Evolutionary conservation across 495 filamentous ascomycete species (phyloP), one percentile per base, ranked within the genome.

Genomic region (Xylaria venustula): DNA sequence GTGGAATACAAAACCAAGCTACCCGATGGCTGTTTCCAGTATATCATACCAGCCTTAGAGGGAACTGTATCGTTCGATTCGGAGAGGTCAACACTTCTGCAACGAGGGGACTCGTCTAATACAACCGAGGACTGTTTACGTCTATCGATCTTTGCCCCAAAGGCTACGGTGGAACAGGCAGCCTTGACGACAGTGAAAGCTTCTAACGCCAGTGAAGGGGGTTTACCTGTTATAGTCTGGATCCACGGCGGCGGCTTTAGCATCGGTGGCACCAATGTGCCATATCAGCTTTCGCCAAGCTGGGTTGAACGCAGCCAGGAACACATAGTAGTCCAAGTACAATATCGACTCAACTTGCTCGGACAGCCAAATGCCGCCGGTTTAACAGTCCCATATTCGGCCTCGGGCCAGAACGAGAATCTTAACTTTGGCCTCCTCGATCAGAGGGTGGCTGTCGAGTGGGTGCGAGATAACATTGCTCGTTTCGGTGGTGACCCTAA

Each of bases 381-480:
- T 9, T 73, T 79, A 19, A 11, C 23, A 8, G 28, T 9, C 7
- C 19, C 49, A n/a, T 7, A 40, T 52, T 52, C 49, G 19, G 28
- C 17, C 30, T 52, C 32, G 19, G 49, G 49, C 0, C 26, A 14
- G 19, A 52, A 52, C 49, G 26, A 28, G 20, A 55, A 45, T 22
- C 53, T 42, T 8, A 92, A 91, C 58, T 77, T 84, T 3, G 90
- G 82, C 0, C 75, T 90, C 15, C 75, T 79, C 36, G 89, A 91
- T 66, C 87, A 89, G 62, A 79, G 84, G 0, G 67, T 85, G 19
- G 89, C 85, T 4, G 70, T 90, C 15, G 68, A 87, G 54, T 90
- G 88, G 88, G 80, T 90, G 12, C 76, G 87, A 51, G 77, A 82
- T 63, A 78, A 90, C 65, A 88, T 90, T 59, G 73, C 76, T 54